Evolutionary conservation across 2,329 filamentous ascomycete genomes (phyloP).

Genomic region (Septoria petroselini): DNA sequence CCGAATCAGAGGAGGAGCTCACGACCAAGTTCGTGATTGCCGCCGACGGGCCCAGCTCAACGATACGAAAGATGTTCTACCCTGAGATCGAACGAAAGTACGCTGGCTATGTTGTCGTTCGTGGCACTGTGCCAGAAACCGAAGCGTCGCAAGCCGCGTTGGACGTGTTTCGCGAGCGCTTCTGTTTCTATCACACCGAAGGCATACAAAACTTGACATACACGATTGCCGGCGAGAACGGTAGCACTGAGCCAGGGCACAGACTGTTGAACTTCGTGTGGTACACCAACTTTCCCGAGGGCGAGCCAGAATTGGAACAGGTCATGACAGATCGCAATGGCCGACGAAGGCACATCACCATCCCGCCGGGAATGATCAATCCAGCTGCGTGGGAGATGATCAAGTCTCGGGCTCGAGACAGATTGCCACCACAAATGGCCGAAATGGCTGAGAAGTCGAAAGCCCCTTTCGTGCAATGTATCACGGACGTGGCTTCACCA

Average conservation of each 20-base stretch:
- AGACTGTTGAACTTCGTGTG: constrained; percentile 49
- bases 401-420: constrained; percentile 34
- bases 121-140: constrained; percentile 37
- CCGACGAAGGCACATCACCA: constrained; percentile 41
- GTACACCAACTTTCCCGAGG: constrained; percentile 44
- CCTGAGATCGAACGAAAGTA: constrained; percentile 35
- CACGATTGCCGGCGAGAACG: constrained; percentile 45
- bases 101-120: constrained; percentile 37
- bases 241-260: constrained; percentile 41
- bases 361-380: constrained; percentile 44
- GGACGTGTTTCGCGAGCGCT: constrained; percentile 40
- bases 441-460: constrained; percentile 42
- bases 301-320: constrained; percentile 39
- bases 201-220: constrained; percentile 44
- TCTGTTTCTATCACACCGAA: constrained; percentile 43
- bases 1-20: constrained; percentile 22
- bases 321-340: constrained; percentile 48
- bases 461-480: constrained; percentile 47
- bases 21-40: constrained; percentile 43
- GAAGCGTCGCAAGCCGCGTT: constrained; percentile 37
- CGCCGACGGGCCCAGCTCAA: constrained; percentile 44
- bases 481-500: constrained; percentile 43
- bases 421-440: constrained; percentile 41
- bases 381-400: constrained; percentile 43
- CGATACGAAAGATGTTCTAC: constrained; percentile 32